Evolutionary conservation across 192 early-diverging fungal genomes (phyloP), one percentile per base, ranked within the genome.

Genomic region (Backusella luteola): DNA sequence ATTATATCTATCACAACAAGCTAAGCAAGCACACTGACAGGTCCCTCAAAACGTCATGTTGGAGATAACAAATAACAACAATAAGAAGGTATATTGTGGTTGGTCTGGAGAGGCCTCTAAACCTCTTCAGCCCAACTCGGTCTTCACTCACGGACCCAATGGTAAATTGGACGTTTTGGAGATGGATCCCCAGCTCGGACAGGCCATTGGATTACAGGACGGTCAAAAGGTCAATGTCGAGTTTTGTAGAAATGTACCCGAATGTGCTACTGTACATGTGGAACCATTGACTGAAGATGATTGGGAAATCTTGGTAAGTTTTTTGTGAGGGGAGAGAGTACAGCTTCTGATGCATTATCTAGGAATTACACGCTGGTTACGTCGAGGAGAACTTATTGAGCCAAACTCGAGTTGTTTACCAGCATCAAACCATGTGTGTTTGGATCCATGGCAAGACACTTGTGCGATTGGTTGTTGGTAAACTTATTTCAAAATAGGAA

Each of bases 251-350:
- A 77, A 87, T 49, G 80, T 88, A 9, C 84, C 84, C 14, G 85
- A 87, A 15, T 90, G 91, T 34, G 82, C 83, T 12, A 83, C 85
- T 41, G 90, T 92, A 0, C 81, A 88, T 73, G 92, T 94, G 29
- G 94, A 91, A 63, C 92, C 93, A 0, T 83, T 81, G 63, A 85
- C 85, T 7, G 87, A 88, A 41, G 93, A 95, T 68, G 93, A 95
- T 79, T 95, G 93, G 93, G 93, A 95, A 81, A 93, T 95, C 59
- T 71, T 95, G 80, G 88, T 88, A 85, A 73, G 81, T 29, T 38
- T 38, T 26, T 34, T 21, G 9, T 52, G 29, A 17, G 17, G 21
- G 34, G 6, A 35, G 17, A 12, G 12, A 19, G 32, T 32, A 32
- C n/a, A 32, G 14, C 26, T 29, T 34, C 5, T n/a, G 9, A 67